Percentiles rank a stretch among this genome's conserved stretches.
These are phyloP conservation scores for Solanum virginianum DNA, from an alignment of 257 asterid genomes.

Conservation along the genomic window DNA sequence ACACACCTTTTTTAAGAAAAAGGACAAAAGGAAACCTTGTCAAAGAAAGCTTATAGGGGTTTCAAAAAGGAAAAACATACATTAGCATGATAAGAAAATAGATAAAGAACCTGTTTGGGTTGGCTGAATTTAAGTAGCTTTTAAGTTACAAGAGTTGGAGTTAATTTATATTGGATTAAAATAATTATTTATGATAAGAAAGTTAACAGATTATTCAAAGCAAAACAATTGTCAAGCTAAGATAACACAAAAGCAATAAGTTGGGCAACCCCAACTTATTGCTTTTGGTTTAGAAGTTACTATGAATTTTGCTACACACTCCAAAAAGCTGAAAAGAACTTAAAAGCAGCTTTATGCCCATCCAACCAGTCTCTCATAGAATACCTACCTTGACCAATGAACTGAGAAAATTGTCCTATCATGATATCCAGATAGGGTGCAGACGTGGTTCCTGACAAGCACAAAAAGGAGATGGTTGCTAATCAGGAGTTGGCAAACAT, in stretches of 20 bases:
- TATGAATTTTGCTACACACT: not conserved
- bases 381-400: slow-evolving; percentile 80
- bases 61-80: not conserved
- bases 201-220: not conserved
- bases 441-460: slow-evolving; percentile 58
- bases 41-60: not conserved
- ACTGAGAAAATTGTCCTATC: slow-evolving; percentile 83
- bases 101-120: not conserved
- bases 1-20: not conserved
- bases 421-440: slow-evolving; percentile 88
- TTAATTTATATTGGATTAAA: not conserved
- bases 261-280: not conserved
- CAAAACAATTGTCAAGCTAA: not conserved
- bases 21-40: not conserved
- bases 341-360: not conserved
- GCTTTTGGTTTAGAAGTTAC: not conserved
- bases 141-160: not conserved
- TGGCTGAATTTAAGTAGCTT: not conserved
- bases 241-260: not conserved
- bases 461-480: slow-evolving; percentile 2
- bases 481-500: not conserved
- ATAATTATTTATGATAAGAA: not conserved
- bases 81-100: not conserved
- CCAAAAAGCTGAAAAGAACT: not conserved
- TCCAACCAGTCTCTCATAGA: not conserved